Conservation (phyloP, 2,329 filamentous ascomycete species). For the Pestalotiopsis sp. region DNA sequence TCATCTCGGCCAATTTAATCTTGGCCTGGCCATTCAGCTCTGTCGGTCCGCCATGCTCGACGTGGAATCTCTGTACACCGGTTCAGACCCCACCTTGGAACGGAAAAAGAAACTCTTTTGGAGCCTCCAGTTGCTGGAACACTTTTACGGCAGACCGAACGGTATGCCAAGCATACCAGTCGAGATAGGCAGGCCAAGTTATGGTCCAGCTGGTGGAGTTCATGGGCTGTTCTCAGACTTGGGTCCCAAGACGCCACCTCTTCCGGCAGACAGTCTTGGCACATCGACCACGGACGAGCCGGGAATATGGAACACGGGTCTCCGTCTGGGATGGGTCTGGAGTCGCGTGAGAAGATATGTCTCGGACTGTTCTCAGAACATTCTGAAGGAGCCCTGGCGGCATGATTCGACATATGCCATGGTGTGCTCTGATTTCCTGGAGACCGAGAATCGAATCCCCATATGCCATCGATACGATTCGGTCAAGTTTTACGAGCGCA, state of each 20-base stretch:
- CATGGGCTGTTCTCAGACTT: conserved; percentile 24
- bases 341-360: conserved; percentile 49
- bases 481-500: conserved; percentile 54
- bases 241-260: conserved; percentile 40
- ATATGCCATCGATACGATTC: conserved; percentile 56
- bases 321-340: conserved; percentile 55
- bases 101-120: conserved; percentile 54
- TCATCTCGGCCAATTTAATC: conserved; percentile 52
- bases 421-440: conserved; percentile 53
- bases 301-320: conserved; percentile 53
- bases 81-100: conserved; percentile 38
- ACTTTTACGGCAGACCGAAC: conserved; percentile 50
- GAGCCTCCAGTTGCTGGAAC: conserved; percentile 53
- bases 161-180: conserved; percentile 44
- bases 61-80: conserved; percentile 39
- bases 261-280: conserved; percentile 48
- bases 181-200: conserved; percentile 42
- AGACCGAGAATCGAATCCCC: conserved; percentile 50
- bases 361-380: conserved; percentile 48
- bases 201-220: conserved; percentile 26
- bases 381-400: conserved; percentile 52
- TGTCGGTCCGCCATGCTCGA: conserved; percentile 54
- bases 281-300: conserved; percentile 41
- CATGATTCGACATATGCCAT: conserved; percentile 54
- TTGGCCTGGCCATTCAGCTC: conserved; percentile 52